These are phyloP conservation scores for Rhizoclosmatium globosum DNA, from an alignment of 192 early-diverging fungal species.

Conservation along the genomic window DNA sequence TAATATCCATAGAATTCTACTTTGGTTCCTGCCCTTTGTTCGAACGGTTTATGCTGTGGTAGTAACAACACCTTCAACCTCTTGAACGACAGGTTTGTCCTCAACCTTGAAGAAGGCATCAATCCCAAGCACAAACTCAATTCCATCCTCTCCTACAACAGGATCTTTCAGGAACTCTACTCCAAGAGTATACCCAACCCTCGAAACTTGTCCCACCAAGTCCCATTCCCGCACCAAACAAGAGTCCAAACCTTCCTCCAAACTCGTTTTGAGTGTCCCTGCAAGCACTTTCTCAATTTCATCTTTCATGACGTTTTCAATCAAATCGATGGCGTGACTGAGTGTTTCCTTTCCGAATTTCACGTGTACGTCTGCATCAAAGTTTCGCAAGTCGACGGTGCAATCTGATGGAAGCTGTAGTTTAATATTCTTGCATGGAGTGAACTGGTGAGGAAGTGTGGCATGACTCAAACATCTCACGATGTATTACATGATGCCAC, in stretches of 20 bases:
- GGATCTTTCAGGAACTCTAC: conserved; percentile 3
- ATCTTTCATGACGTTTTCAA: conserved; percentile 2
- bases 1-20: no score
- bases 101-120: conserved; percentile 4
- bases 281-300: not conserved
- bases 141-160: conserved; percentile 6
- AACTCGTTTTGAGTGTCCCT: not conserved
- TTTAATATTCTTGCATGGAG: no score
- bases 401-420: not conserved
- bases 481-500: no score
- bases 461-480: no score
- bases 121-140: conserved; percentile 17
- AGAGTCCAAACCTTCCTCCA: not conserved
- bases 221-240: conserved; percentile 13
- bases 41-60: no score
- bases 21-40: no score
- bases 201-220: conserved; percentile 22
- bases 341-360: no score
- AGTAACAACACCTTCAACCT: no score
- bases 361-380: conserved; percentile 9
- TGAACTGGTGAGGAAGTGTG: no score
- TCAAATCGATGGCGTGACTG: conserved; percentile 6
- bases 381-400: conserved; percentile 6
- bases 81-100: no score
- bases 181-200: conserved; percentile 1